A percentile compares a stretch with the other conserved stretches of the same genome.
Conservation (phyloP, 2,329 filamentous ascomycete genomes). For the Penicillium rolfsii region DNA sequence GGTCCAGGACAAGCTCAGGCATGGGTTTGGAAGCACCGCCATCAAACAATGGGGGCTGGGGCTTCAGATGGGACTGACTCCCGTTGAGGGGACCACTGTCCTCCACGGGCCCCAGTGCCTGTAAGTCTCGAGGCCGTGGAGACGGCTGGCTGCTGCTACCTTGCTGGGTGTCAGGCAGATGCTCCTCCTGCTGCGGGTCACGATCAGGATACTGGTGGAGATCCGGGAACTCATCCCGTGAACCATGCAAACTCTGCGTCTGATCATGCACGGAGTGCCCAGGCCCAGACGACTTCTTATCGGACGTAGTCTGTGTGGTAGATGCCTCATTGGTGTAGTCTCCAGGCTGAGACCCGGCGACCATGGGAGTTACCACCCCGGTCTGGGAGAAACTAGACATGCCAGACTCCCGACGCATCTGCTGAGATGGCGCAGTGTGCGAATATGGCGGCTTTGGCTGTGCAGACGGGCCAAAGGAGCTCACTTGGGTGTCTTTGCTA, state of each 20-base stretch:
- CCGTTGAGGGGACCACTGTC: conserved; percentile 32
- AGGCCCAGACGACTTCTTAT: conserved; percentile 74
- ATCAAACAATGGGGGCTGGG: conserved; percentile 46
- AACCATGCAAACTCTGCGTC: conserved; percentile 63
- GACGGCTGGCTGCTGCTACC: conserved; percentile 43
- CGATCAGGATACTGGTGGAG: conserved; percentile 55
- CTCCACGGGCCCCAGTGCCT: conserved; percentile 29
- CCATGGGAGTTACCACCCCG: conserved; percentile 61
- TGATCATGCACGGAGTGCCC: conserved; percentile 55
- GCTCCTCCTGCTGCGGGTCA: conserved; percentile 59
- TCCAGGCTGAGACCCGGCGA: conserved; percentile 59
- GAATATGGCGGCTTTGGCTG: conserved; percentile 52
- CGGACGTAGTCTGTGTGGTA: conserved; percentile 79
- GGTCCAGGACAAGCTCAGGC: conserved; percentile 49
- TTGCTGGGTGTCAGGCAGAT: conserved; percentile 68
- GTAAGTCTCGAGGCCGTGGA: conserved; percentile 32
- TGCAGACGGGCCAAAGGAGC: conserved; percentile 55
- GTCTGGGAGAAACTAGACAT: conserved; percentile 54
- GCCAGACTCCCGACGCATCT: conserved; percentile 50
- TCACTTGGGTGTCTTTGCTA: conserved; percentile 49
- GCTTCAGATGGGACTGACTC: conserved; percentile 46
- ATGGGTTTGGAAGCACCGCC: conserved; percentile 36
- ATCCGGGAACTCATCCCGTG: conserved; percentile 56
- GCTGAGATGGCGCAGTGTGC: conserved; percentile 52
- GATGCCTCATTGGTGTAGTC: conserved; percentile 84